Evolutionary conservation across 2,329 filamentous ascomycete species (phyloP), one percentile per base, ranked within the genome.

Genomic region (Fusarium sp.): DNA sequence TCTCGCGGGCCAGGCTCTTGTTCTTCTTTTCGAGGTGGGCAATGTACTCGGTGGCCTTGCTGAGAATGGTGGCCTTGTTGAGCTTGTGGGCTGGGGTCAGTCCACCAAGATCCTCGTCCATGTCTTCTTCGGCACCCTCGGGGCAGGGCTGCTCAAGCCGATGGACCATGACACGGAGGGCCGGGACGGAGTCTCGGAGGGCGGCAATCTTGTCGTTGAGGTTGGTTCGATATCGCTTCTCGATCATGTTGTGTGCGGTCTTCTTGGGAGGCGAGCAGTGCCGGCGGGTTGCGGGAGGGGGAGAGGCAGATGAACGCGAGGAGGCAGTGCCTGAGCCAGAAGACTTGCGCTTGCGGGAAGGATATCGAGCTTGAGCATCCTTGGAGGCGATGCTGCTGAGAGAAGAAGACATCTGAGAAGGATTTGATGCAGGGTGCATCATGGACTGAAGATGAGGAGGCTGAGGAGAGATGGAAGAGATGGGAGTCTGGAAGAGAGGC

Each of bases 131-230:
- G 3, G 66, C 61, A 56, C 88, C 86, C 63, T 88, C 87, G 25
- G 84, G 85, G 55, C 79, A 79, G 48, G 82, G 82, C 61, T 82
- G 86, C 77, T 89, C 90, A 21, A 87, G 87, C 38, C 71, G 67
- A 44, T 73, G 72, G 17, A 72, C 70, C 84, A 92, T 90, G 66
- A 91, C 88, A 46, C 93, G 87, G 44, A 97, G 79, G 72, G 90
- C 93, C 3, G 93, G 93, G 9, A 97, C 92, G 67, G 92, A 95
- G 74, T 96, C 92, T 68, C 93, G 84, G 55, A 97, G 80, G 56
- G 92, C 92, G 46, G 92, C 89, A 69, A 97, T 97, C 79, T 97
- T 97, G 73, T 97, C 93, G 72, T 97, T 97, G 53, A 97, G 81
- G 69, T 97, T 97, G 46, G 91, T 96, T 68, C 93, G 88, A 75